phyloP scores from a whole-genome alignment of 768 basidiomycete species.

The Mycena maculata region DNA sequence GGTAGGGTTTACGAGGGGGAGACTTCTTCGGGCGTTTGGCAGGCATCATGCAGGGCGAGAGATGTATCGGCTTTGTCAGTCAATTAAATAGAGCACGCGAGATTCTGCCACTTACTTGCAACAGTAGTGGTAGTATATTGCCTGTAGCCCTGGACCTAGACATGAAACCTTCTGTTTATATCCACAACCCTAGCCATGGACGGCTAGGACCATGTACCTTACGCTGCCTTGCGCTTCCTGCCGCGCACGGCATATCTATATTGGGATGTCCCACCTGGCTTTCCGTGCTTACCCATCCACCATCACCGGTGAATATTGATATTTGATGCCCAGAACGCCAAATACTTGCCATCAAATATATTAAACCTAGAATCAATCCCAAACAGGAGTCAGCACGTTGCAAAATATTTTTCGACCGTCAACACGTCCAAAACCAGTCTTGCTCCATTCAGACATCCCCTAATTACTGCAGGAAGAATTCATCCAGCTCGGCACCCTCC shows the following conservation, averaged over 20 bases:
- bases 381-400: not conserved
- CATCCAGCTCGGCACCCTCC: not conserved
- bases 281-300: not conserved
- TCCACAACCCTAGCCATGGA: not conserved
- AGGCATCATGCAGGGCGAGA: too few relatives aligned
- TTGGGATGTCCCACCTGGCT: not conserved
- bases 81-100: too few relatives aligned
- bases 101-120: too few relatives aligned
- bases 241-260: not conserved
- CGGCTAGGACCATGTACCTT: not conserved
- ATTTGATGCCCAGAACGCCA: too few relatives aligned
- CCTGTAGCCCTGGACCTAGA: not conserved
- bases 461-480: not conserved
- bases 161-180: not conserved
- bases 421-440: not conserved
- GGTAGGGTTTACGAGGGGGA: too few relatives aligned
- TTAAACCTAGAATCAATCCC: not conserved
- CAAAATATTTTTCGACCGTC: not conserved
- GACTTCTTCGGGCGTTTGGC: too few relatives aligned
- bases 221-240: not conserved
- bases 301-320: not conserved
- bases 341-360: too few relatives aligned
- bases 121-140: not conserved
- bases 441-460: not conserved
- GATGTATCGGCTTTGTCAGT: too few relatives aligned